Conservation (phyloP, 257 asterid genomes). For the Perilla frutescens region DNA sequence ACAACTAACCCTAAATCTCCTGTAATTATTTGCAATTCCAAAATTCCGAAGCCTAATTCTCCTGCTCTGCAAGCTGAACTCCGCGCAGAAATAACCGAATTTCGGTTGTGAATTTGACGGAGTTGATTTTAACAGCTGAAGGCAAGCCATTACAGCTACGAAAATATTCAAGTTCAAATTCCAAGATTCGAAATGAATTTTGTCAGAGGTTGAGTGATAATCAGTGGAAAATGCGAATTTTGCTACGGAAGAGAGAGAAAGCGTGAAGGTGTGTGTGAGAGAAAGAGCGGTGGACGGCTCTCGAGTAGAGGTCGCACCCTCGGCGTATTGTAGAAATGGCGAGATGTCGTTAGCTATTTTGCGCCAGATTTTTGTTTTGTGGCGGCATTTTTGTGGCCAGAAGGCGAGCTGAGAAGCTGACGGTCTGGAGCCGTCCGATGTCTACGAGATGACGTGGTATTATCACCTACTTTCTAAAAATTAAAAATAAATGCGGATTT, state of each 20-base stretch:
- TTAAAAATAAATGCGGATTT: too few relatives aligned
- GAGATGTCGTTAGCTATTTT: conserved; percentile 27
- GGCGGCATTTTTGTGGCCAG: conserved; percentile 52
- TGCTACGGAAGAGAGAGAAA: conserved; percentile 12
- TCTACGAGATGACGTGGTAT: conserved; percentile 23
- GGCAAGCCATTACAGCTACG: conserved; percentile 52
- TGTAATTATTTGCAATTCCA: conserved; percentile 31
- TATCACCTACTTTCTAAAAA: neutral
- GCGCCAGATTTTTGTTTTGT: conserved; percentile 45
- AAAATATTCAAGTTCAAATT: neutral
- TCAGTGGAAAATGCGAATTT: conserved; percentile 19
- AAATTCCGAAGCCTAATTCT: conserved; percentile 44
- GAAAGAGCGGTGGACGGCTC: conserved; percentile 36
- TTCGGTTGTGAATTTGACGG: conserved; percentile 50
- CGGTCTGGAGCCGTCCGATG: conserved; percentile 37
- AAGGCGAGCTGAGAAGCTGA: conserved; percentile 10
- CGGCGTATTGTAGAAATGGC: conserved; percentile 51
- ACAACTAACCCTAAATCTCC: conserved; percentile 57
- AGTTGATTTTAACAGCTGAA: conserved; percentile 63
- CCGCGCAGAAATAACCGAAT: conserved; percentile 42
- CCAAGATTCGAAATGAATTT: neutral
- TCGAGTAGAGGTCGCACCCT: conserved; percentile 4
- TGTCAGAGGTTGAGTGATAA: neutral
- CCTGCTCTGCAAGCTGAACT: conserved; percentile 37
- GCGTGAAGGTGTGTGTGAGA: conserved; percentile 33